phyloP scores from a whole-genome alignment of 164 flowering plant genomes.

The Platanus orientalis region DNA sequence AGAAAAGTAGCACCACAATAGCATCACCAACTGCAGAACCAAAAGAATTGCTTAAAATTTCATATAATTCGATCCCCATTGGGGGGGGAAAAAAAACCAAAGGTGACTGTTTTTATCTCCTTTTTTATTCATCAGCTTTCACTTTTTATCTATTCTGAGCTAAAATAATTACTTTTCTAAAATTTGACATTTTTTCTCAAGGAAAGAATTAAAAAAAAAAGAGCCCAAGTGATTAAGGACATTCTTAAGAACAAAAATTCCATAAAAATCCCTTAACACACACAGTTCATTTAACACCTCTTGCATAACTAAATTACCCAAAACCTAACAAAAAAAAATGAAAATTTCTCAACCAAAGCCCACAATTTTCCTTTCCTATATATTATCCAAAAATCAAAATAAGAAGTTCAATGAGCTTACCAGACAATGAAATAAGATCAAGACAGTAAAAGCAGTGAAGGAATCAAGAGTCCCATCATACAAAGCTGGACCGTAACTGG shows the following conservation, averaged over 20 bases:
- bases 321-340: not conserved
- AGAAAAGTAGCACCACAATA: slow-evolving; percentile 93
- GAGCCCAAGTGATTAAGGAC: too few relatives aligned
- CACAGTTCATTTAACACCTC: not conserved
- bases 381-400: not conserved
- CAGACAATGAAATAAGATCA: slow-evolving; percentile 57
- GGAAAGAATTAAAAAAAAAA: too few relatives aligned
- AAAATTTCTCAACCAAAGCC: not conserved
- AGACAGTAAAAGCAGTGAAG: slow-evolving; percentile 40
- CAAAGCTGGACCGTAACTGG: slow-evolving; percentile 58
- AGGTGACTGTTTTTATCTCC: too few relatives aligned
- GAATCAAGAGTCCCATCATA: slow-evolving; percentile 44
- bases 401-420: slow-evolving; percentile 23
- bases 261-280: not conserved
- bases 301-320: not conserved
- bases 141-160: too few relatives aligned
- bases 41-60: not conserved
- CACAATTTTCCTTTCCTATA: too few relatives aligned
- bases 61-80: not conserved
- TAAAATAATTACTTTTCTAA: too few relatives aligned
- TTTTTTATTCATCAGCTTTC: too few relatives aligned
- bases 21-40: slow-evolving; percentile 77
- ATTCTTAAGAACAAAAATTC: not conserved
- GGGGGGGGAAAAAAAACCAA: too few relatives aligned
- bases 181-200: too few relatives aligned